A percentile compares a stretch with the other conserved stretches of the same genome.
phyloP scores from a whole-genome alignment of 139 green algal species.

The Nannochloris sp. region DNA sequence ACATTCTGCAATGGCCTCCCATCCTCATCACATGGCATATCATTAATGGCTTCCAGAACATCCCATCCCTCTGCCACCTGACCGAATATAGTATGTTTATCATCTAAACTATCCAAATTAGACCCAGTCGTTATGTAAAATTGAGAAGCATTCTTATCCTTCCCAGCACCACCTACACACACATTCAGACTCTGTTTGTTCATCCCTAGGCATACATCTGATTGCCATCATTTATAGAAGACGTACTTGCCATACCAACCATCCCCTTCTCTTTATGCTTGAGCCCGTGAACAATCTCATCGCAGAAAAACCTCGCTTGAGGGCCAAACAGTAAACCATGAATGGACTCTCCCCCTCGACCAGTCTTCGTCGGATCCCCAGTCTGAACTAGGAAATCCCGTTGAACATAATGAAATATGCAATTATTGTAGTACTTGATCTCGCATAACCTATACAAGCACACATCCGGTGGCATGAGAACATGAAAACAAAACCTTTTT shows the following conservation, averaged over 20 bases:
- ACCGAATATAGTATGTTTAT: constrained; percentile 90
- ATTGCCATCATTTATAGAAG: too few species aligned
- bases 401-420: constrained; percentile 83
- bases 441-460: constrained; percentile 38
- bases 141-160: constrained; percentile 73
- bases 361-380: constrained; percentile 80
- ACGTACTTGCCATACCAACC: constrained; percentile 81
- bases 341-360: constrained; percentile 79
- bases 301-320: constrained; percentile 89
- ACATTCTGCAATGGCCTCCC: constrained; percentile 90
- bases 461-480: too few species aligned
- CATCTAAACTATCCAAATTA: constrained; percentile 77
- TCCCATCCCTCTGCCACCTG: constrained; percentile 83
- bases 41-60: constrained; percentile 82
- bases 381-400: constrained; percentile 80
- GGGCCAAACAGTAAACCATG: constrained; percentile 47
- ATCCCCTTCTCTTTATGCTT: constrained; percentile 70
- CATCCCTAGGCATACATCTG: too few species aligned
- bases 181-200: not conserved
- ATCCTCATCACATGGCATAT: constrained; percentile 71
- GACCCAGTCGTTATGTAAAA: constrained; percentile 85
- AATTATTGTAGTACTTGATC: constrained; percentile 92
- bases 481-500: not conserved
- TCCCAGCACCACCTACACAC: constrained; percentile 29
- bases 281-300: constrained; percentile 80